phyloP scores from a whole-genome alignment of 2,329 filamentous ascomycete species.

The Cucurbitaria berberidis region DNA sequence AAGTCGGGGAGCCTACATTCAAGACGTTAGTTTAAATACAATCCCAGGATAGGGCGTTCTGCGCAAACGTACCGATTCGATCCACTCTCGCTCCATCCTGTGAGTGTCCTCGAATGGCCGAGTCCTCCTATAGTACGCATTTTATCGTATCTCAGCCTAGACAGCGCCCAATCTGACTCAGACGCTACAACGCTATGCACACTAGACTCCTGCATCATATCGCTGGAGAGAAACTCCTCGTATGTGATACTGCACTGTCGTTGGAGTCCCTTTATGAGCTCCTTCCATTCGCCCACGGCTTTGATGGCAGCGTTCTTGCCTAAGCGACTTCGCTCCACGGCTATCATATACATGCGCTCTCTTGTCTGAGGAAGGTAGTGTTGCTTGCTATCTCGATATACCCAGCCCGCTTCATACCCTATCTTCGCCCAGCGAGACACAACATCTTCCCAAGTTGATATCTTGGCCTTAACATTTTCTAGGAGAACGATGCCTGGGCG shows the following conservation, averaged over 20 bases:
- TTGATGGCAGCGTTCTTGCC: constrained; percentile 17
- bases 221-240: constrained; percentile 66
- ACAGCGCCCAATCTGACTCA: constrained; percentile 61
- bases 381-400: constrained; percentile 69
- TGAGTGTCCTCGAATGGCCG: constrained; percentile 63
- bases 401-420: constrained; percentile 61
- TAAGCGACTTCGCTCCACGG: constrained; percentile 43
- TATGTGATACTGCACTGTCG: constrained; percentile 67
- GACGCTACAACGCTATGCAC: constrained; percentile 34
- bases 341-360: constrained; percentile 55
- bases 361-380: constrained; percentile 75
- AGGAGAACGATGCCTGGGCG: constrained; percentile 70
- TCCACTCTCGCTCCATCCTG: constrained; percentile 64
- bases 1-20: constrained; percentile 59
- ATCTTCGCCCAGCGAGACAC: constrained; percentile 54
- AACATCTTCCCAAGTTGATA: constrained; percentile 65
- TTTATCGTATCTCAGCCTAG: constrained; percentile 64
- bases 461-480: constrained; percentile 67
- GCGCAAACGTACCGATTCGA: constrained; percentile 41
- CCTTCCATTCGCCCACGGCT: constrained; percentile 50
- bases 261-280: constrained; percentile 55
- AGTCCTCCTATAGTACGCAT: constrained; percentile 60
- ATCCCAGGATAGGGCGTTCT: neutral
- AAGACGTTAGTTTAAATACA: constrained; percentile 2
- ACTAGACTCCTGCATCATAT: constrained; percentile 59